Percentiles rank a stretch among this genome's conserved stretches.
These are phyloP conservation scores for Xerocomus spinulosus DNA, from an alignment of 768 basidiomycete species.

Conservation along the genomic window DNA sequence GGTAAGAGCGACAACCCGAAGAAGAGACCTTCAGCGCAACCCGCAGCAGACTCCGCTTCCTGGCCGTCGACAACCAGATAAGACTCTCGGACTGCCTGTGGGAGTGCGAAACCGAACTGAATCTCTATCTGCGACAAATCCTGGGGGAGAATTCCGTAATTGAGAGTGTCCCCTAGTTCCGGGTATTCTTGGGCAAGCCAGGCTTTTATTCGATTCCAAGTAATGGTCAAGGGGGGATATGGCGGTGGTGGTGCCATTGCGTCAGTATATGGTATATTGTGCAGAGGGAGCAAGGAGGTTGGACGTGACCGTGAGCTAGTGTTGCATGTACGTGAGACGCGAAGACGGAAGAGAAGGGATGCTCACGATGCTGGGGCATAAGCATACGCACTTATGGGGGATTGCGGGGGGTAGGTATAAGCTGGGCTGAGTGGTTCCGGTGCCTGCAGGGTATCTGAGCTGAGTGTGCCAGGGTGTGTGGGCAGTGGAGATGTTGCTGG, in stretches of 20 bases:
- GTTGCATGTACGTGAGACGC: conserved; percentile 3
- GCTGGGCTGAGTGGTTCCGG: conserved; percentile 47
- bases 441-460: conserved; percentile 46
- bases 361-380: conserved; percentile 56
- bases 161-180: conserved; percentile 92
- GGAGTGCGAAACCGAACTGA: conserved; percentile 80
- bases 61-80: conserved; percentile 89
- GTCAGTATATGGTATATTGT: conserved; percentile 48
- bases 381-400: conserved; percentile 49
- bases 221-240: conserved; percentile 77
- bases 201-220: conserved; percentile 79
- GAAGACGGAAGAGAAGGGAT: neutral
- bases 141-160: conserved; percentile 79
- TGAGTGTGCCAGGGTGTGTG: conserved; percentile 57
- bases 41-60: conserved; percentile 84
- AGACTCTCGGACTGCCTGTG: conserved; percentile 84
- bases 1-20: conserved; percentile 93
- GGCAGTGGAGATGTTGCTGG: conserved; percentile 62
- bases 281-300: conserved; percentile 62
- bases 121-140: conserved; percentile 80
- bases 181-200: conserved; percentile 87
- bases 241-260: conserved; percentile 33
- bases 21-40: conserved; percentile 87
- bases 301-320: conserved; percentile 43
- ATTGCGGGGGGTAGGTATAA: conserved; percentile 78